Evolutionary conservation across 1,284 basidiomycete genomes (phyloP).

Genomic region (Tylopilus sp.): DNA sequence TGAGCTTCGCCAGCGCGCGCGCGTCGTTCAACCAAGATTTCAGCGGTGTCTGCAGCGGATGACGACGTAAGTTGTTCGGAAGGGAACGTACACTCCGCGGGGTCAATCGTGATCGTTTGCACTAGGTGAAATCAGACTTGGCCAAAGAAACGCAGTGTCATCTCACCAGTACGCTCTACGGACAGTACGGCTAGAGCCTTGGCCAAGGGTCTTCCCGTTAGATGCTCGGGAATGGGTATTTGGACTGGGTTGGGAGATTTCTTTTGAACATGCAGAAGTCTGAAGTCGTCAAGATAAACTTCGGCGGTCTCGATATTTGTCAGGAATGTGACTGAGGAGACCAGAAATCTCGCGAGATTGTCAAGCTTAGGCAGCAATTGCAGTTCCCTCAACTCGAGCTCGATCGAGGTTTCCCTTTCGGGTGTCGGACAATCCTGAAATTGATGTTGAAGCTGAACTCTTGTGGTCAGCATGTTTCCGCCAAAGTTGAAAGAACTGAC

Average conservation of each 20-base stretch:
- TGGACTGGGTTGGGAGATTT: background rate
- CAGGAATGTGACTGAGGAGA: conserved; percentile 95
- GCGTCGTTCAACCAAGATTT: conserved; percentile 7
- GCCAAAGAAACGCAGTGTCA: background rate
- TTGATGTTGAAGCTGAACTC: conserved; percentile 10
- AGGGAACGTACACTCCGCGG: conserved; percentile 19
- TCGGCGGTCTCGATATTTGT: conserved; percentile 79
- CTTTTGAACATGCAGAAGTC: conserved; percentile 82
- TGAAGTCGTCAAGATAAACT: conserved; percentile 80
- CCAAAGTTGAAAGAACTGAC: conserved; percentile 47
- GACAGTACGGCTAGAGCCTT: conserved; percentile 17
- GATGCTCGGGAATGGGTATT: background rate
- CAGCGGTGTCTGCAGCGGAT: background rate
- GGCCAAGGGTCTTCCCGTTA: background rate
- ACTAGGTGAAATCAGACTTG: conserved; percentile 17
- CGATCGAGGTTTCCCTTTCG: conserved; percentile 17
- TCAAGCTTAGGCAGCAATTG: conserved; percentile 62
- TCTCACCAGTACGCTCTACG: conserved; percentile 10
- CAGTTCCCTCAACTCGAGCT: conserved; percentile 66
- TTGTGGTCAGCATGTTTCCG: conserved; percentile 29
- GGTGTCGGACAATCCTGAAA: conserved; percentile 72
- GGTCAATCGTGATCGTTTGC: conserved; percentile 24
- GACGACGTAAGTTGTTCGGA: background rate
- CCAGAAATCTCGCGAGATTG: conserved; percentile 90
- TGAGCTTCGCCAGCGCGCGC: background rate